Evolutionary conservation across 345 rosid genomes (phyloP), one percentile per base, ranked within the genome.

Genomic region (Erodium maritimum): DNA sequence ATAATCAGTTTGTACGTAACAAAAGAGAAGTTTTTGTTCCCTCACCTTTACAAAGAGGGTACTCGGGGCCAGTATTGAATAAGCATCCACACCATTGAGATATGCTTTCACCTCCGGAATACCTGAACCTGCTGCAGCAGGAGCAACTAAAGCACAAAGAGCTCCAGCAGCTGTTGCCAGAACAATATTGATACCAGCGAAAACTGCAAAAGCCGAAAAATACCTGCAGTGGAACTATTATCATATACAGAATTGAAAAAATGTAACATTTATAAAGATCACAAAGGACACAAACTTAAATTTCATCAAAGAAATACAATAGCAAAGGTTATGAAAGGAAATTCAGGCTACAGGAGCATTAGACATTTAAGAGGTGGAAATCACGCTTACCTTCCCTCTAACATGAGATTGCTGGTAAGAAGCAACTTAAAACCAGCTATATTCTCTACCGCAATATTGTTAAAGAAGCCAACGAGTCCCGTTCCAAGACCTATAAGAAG

Each of bases 41-140:
- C 45, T 67, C 59, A 79, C 80, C 80, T 79, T 79, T 14, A 79
- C 79, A 19, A 79, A 71, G 25, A 76, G 76, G 34, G 84, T 76
- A 56, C 73, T 70, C 3, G 79, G 75, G 45, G 79, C 79, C 58
- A 76, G 48, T 19, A 76, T 79, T 25, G 75, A 57, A 58, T 70
- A 61, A 61, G 81, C 75, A 73, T 76, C 84, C 7, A 76, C 55
- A 2, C 79, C 84, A 57, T 79, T 76, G 29, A 76, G 79, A 67
- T 79, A 79, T 59, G 84, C 84, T 71, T 79, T 79, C 48, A 76
- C 81, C 67, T 79, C 81, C 0, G 79, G 79, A 61, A 79, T 79
- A 65, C 81, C 79, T 21, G 80, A 76, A 50, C 84, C 81, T 23
- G 80, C 80, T 4, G 75, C 79, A 13, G 79, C 71, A 11, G 81